Percentiles rank a stretch among this genome's conserved stretches.
Conservation (phyloP, 164 flowering plant genomes). For the Vitis vinifera region ASM3070453v1 NC_081817.1:29749501-29750000, state of each 20-base stretch:
- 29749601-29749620: background rate
- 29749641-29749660: constrained; percentile 73
- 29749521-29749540: background rate
- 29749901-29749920: background rate
- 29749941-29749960: background rate
- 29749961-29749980: background rate
- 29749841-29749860: constrained; percentile 70
- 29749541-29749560: no score
- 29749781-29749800: no score
- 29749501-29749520: background rate
- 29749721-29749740: constrained; percentile 54
- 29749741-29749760: background rate
- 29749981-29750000: constrained; percentile 39
- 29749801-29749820: constrained; percentile 1
- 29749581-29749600: background rate
- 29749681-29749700: constrained; percentile 68
- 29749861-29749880: constrained; percentile 83
- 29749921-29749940: background rate
- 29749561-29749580: no score
- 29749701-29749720: constrained; percentile 73
- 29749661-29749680: constrained; percentile 59
- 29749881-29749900: constrained; percentile 63
- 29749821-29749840: constrained; percentile 91
- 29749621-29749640: constrained; percentile 31
- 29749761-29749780: no score